Conservation (phyloP, 495 filamentous ascomycete species). For the Ramalina intermedia region DNA sequence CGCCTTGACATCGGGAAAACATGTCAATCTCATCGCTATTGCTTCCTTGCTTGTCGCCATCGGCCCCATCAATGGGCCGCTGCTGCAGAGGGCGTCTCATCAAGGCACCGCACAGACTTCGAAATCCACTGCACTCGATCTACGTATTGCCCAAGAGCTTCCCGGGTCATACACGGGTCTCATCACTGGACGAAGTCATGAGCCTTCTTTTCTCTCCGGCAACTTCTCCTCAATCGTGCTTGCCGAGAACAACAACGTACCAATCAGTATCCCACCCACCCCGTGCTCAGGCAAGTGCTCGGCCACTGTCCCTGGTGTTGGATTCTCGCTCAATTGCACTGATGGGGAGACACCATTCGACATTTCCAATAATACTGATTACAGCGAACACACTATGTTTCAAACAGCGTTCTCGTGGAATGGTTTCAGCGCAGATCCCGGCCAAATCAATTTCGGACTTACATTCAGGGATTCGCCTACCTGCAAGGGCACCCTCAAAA, state of each 20-base stretch:
- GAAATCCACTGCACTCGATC: not conserved
- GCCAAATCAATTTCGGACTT: not conserved
- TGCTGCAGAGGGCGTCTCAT: constrained; percentile 8
- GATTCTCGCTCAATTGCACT: constrained; percentile 8
- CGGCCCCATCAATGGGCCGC: constrained; percentile 7
- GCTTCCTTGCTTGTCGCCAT: constrained; percentile 4
- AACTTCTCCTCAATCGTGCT: constrained; percentile 3
- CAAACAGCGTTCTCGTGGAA: not conserved
- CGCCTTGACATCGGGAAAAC: not conserved
- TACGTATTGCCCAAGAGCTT: not conserved
- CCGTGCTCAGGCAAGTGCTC: constrained; percentile 4
- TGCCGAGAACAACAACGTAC: not conserved
- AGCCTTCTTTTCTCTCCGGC: not conserved
- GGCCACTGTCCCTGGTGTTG: constrained; percentile 1
- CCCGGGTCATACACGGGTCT: not conserved
- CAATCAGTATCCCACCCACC: constrained; percentile 1
- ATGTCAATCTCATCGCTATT: constrained; percentile 6
- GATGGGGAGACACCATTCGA: not conserved
- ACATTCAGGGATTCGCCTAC: not conserved
- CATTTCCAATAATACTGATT: not conserved
- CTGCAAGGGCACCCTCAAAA: not conserved
- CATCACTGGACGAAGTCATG: not conserved
- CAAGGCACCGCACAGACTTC: not conserved
- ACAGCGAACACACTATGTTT: not conserved
- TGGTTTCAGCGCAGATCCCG: not conserved